A percentile compares a stretch with the other conserved stretches of the same genome.
phyloP scores from a whole-genome alignment of 495 filamentous ascomycete genomes.

The Penicillium chermesinum region DNA sequence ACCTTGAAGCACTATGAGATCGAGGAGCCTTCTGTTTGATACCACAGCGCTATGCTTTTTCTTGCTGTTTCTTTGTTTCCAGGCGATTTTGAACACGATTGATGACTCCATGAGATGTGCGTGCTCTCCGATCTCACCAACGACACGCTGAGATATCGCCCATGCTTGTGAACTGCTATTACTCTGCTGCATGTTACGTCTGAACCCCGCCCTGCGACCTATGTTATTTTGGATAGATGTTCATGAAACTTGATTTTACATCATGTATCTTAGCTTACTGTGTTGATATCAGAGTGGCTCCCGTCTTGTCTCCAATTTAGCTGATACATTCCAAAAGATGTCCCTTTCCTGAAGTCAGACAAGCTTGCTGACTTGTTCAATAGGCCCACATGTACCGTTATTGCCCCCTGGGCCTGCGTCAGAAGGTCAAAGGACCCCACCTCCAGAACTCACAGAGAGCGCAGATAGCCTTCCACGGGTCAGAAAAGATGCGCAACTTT shows the following conservation, averaged over 20 bases:
- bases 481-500: conserved; percentile 28
- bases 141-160: background rate
- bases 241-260: background rate
- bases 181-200: background rate
- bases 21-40: conserved; percentile 32
- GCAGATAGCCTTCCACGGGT: conserved; percentile 20
- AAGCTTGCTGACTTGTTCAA: conserved; percentile 26
- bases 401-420: conserved; percentile 16
- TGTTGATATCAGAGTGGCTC: conserved; percentile 17
- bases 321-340: conserved; percentile 15
- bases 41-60: too few relatives aligned
- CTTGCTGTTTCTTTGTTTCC: conserved; percentile 4
- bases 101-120: background rate
- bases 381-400: conserved; percentile 20
- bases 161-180: background rate
- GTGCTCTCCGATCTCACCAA: background rate
- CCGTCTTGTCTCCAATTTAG: conserved; percentile 17
- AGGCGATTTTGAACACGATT: background rate
- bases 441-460: conserved; percentile 21
- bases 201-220: background rate
- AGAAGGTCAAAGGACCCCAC: conserved; percentile 23
- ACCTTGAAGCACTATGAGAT: conserved; percentile 38
- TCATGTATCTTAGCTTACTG: conserved; percentile 17
- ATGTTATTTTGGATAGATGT: background rate
- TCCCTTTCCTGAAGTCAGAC: conserved; percentile 21